phyloP scores from a whole-genome alignment of 768 basidiomycete genomes.

The Leccinum subgranulosum region DNA sequence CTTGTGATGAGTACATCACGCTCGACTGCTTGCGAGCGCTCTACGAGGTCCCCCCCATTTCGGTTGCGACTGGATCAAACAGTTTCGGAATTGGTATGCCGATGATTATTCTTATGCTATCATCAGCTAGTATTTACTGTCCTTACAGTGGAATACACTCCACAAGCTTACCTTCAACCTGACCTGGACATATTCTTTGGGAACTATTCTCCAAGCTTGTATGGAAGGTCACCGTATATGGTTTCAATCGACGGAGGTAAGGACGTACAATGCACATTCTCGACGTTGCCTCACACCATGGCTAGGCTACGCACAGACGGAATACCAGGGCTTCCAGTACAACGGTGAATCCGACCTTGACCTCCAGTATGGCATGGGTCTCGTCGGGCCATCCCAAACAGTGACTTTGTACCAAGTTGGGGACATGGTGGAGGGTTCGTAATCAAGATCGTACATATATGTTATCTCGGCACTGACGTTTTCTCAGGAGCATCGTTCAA shows the following conservation, averaged over 20 bases:
- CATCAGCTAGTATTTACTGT: neutral
- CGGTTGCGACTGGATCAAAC: constrained; percentile 16
- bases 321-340: constrained; percentile 18
- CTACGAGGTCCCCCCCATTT: constrained; percentile 20
- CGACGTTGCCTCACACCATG: neutral
- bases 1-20: constrained; percentile 29
- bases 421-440: constrained; percentile 26
- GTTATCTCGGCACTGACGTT: constrained; percentile 1
- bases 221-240: constrained; percentile 25
- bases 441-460: neutral
- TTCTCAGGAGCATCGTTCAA: constrained; percentile 28
- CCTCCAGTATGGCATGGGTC: constrained; percentile 30
- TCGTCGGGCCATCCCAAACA: constrained; percentile 21
- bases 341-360: constrained; percentile 34
- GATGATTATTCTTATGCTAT: neutral
- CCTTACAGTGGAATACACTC: constrained; percentile 31
- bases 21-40: constrained; percentile 30
- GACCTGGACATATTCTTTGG: constrained; percentile 31
- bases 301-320: constrained; percentile 19
- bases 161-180: constrained; percentile 27
- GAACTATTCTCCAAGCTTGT: constrained; percentile 23
- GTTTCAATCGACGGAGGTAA: constrained; percentile 33
- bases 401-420: constrained; percentile 34
- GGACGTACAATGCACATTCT: neutral
- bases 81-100: constrained; percentile 29